Evolutionary conservation across 164 flowering plant genomes (phyloP).

Genomic region (Vitis rotundifolia): DNA sequence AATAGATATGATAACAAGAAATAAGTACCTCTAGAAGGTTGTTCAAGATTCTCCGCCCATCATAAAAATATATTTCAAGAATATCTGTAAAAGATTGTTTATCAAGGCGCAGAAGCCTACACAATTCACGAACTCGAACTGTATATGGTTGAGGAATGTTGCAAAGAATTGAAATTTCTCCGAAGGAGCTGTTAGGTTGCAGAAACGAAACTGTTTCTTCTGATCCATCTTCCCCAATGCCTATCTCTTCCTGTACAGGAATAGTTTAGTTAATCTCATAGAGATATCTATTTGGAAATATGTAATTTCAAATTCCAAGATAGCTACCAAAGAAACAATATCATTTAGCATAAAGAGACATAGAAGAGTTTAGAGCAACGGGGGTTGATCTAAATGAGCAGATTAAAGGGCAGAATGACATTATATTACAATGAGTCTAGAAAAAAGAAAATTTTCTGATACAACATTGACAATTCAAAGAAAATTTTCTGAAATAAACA

Average conservation of each 20-base stretch:
- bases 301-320: not conserved
- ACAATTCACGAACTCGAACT: constrained; percentile 76
- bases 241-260: constrained; percentile 63
- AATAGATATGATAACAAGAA: not conserved
- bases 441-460: not conserved
- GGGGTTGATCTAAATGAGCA: constrained; percentile 9
- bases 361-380: not conserved
- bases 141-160: constrained; percentile 90
- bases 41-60: constrained; percentile 65
- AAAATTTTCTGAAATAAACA: too few species aligned
- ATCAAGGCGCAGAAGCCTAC: constrained; percentile 79
- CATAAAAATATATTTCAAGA: constrained; percentile 69
- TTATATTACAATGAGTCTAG: not conserved
- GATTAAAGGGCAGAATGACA: not conserved
- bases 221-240: constrained; percentile 59
- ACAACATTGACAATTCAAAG: not conserved
- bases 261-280: not conserved
- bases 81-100: constrained; percentile 72
- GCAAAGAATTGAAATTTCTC: constrained; percentile 83
- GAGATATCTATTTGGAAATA: not conserved
- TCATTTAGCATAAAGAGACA: not conserved
- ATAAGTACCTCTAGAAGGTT: constrained; percentile 76
- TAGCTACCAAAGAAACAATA: not conserved
- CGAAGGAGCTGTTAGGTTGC: constrained; percentile 59
- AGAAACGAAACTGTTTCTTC: constrained; percentile 55